Evolutionary conservation across 2,329 filamentous ascomycete genomes (phyloP), one percentile per base, ranked within the genome.

Genomic region (Hirsutella rhossiliensis): DNA sequence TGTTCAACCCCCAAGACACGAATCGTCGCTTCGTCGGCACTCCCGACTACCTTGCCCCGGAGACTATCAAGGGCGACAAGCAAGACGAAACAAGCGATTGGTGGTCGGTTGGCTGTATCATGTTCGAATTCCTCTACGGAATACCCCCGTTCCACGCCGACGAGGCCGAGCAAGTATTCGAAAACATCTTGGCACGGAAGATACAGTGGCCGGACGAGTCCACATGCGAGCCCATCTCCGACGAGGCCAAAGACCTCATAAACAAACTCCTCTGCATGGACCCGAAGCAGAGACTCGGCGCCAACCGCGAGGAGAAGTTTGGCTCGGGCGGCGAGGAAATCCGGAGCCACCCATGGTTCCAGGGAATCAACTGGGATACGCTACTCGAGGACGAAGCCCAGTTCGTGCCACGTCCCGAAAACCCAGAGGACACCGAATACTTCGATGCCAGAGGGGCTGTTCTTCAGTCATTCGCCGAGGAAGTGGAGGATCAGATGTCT

Each of bases 11-110:
- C 0, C 84, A 95, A 57, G 92, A 98, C 56, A 94, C 81, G 48
- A 90, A 87, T 58, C 80, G 92, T 43, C 82, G 87, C 34, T 98
- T 98, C 55, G 92, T 98, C 9, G 92, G 92, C 29, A 98, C 92
- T 0, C 92, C 92, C 0, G 92, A 98, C 62, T 98, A 98, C 59
- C 75, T 98, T 13, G 92, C 92, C 0, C 92, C 92, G 0, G 94
- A 98, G 60, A 98, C 94, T 0, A 94, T 98, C 58, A 89, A 87
- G 51, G 92, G 94, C 41, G 81, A 88, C 52, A 88, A 90, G 2
- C 92, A 98, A 62, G 92, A 98, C 57, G 90, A 97, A 62, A 92
- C 90, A 52, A 97, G 92, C 59, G 92, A 98, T 78, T 98, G 92
- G 92, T 98, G 92, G 92, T 97, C 92, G 19, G 75, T 98, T n/a